phyloP scores from a whole-genome alignment of 306 rosid species.

The Sindora glabra region DNA sequence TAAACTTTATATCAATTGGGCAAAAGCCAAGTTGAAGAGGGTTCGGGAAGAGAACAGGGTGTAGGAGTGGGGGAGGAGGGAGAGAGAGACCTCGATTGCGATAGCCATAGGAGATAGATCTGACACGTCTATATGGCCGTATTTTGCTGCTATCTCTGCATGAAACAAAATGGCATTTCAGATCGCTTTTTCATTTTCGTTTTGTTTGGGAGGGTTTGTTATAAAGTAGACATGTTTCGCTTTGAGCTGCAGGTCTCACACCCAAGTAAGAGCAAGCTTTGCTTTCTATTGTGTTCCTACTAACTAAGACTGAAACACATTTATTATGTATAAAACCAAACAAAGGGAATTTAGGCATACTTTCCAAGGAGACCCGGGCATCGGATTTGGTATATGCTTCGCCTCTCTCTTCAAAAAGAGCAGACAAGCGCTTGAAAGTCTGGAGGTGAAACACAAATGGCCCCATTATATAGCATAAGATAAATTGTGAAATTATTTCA shows the following conservation, averaged over 20 bases:
- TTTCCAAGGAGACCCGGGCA: constrained; percentile 73
- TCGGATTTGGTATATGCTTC: constrained; percentile 75
- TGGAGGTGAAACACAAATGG: constrained; percentile 29
- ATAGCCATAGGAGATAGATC: constrained; percentile 68
- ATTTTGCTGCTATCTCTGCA: constrained; percentile 74
- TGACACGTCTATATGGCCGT: constrained; percentile 47
- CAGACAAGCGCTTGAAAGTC: constrained; percentile 64
- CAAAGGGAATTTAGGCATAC: constrained; percentile 34
- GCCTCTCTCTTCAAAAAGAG: constrained; percentile 69
- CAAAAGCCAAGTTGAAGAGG: background rate
- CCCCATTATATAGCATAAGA: constrained; percentile 4
- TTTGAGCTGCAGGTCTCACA: background rate
- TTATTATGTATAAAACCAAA: background rate
- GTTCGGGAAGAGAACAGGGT: constrained; percentile 7
- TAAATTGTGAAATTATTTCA: background rate
- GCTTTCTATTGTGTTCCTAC: background rate
- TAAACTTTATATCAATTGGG: background rate
- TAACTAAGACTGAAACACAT: background rate
- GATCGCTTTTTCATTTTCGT: background rate
- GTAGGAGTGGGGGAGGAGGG: no score
- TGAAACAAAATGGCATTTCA: background rate
- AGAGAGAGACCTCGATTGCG: constrained; percentile 71
- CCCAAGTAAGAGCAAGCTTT: background rate
- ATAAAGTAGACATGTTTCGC: background rate
- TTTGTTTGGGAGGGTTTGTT: background rate